Conservation (phyloP, 129 eudicot species). For the sunflower (Helianthus annuus) region HanXRQr2.0-SUNRISE NC_035447.2:17673597-17674096, state of each 20-base stretch:
- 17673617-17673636: slow-evolving; percentile 16
- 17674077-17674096: no score
- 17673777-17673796: slow-evolving; percentile 31
- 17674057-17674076: no score
- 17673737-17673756: not conserved
- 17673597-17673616: slow-evolving; percentile 13
- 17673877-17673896: no score
- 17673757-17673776: slow-evolving; percentile 8
- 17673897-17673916: no score
- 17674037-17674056: no score
- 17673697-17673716: not conserved
- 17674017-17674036: no score
- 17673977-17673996: no score
- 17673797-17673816: slow-evolving; percentile 19
- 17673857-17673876: not conserved
- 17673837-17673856: slow-evolving; percentile 24
- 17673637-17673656: slow-evolving; percentile 16
- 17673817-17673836: slow-evolving; percentile 31
- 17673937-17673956: no score
- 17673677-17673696: slow-evolving; percentile 3
- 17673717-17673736: not conserved
- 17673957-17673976: no score
- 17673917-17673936: no score
- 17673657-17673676: slow-evolving; percentile 23
- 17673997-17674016: no score